phyloP scores from a whole-genome alignment of 768 basidiomycete genomes.

The Calocera viscosa region DNA sequence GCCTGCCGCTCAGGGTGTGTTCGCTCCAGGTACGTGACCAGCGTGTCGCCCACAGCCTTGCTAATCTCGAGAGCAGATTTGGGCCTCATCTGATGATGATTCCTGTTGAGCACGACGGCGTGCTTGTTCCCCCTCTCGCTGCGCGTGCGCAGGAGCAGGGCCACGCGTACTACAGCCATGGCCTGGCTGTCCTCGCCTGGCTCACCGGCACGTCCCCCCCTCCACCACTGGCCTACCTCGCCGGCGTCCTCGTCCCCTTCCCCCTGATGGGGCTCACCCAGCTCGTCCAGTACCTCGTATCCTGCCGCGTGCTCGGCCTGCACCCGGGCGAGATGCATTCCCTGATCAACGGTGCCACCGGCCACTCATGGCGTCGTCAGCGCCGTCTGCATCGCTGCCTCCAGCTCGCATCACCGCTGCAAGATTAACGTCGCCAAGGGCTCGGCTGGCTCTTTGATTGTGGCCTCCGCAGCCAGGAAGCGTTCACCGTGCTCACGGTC shows the following conservation, averaged over 20 bases:
- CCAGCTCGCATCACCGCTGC: constrained; percentile 62
- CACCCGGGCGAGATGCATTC: constrained; percentile 69
- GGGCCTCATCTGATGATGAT: too few relatives aligned
- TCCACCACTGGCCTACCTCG: constrained; percentile 74
- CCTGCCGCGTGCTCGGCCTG: constrained; percentile 60
- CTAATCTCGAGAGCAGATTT: too few relatives aligned
- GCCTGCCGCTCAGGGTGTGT: too few relatives aligned
- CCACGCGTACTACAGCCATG: constrained; percentile 59
- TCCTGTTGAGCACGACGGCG: too few relatives aligned
- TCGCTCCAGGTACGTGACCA: too few relatives aligned
- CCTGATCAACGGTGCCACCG: constrained; percentile 74
- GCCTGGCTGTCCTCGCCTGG: constrained; percentile 76
- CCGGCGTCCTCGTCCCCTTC: constrained; percentile 84
- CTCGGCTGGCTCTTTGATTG: constrained; percentile 87
- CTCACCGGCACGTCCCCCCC: constrained; percentile 55
- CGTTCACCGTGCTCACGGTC: constrained; percentile 82
- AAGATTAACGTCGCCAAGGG: constrained; percentile 61
- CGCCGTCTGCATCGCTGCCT: constrained; percentile 77
- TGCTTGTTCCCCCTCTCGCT: constrained; percentile 79
- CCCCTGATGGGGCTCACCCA: constrained; percentile 95
- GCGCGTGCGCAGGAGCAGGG: constrained; percentile 40
- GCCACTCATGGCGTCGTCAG: constrained; percentile 97
- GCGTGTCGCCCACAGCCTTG: too few relatives aligned
- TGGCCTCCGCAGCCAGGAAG: constrained; percentile 83
- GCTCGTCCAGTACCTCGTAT: constrained; percentile 79